These are phyloP conservation scores for Suhomyces kilbournensis DNA, from an alignment of 805 yeast species.

Conservation along the genomic window DNA sequence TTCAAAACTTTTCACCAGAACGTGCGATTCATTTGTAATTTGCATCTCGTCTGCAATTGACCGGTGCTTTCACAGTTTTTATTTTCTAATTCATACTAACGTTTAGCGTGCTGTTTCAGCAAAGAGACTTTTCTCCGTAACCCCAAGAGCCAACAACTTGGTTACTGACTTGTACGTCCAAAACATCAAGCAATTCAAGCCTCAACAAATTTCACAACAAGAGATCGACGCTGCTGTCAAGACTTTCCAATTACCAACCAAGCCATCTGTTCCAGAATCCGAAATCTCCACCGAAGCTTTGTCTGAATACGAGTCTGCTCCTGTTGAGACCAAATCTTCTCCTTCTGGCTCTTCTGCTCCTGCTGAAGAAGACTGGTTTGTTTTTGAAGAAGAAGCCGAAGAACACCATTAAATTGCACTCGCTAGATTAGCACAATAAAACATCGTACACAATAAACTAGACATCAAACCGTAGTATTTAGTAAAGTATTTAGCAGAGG, in stretches of 20 bases:
- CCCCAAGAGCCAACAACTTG: slow-evolving; percentile 52
- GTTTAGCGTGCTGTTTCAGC: slow-evolving; percentile 32
- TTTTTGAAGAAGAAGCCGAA: slow-evolving; percentile 63
- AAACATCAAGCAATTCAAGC: slow-evolving; percentile 87
- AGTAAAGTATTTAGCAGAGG: no score
- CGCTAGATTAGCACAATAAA: background rate
- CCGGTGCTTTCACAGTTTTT: background rate
- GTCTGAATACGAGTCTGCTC: slow-evolving; percentile 62
- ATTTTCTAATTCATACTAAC: slow-evolving; percentile 7
- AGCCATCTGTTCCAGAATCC: slow-evolving; percentile 70
- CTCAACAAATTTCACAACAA: slow-evolving; percentile 66
- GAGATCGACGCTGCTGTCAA: slow-evolving; percentile 79
- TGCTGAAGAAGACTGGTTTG: slow-evolving; percentile 74
- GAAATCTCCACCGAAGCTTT: slow-evolving; percentile 71
- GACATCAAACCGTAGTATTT: background rate
- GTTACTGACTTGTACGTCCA: slow-evolving; percentile 81
- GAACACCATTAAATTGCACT: slow-evolving; percentile 45
- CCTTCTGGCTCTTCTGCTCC: slow-evolving; percentile 38
- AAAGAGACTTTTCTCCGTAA: slow-evolving; percentile 41
- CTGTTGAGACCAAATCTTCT: slow-evolving; percentile 54
- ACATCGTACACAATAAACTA: background rate
- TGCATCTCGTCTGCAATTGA: background rate
- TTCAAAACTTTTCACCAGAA: background rate
- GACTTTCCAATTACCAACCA: slow-evolving; percentile 77
- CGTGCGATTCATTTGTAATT: background rate